Evolutionary conservation across 139 green algal genomes (phyloP), one percentile per base, ranked within the genome.

Genomic region (Chlorella sp.): DNA sequence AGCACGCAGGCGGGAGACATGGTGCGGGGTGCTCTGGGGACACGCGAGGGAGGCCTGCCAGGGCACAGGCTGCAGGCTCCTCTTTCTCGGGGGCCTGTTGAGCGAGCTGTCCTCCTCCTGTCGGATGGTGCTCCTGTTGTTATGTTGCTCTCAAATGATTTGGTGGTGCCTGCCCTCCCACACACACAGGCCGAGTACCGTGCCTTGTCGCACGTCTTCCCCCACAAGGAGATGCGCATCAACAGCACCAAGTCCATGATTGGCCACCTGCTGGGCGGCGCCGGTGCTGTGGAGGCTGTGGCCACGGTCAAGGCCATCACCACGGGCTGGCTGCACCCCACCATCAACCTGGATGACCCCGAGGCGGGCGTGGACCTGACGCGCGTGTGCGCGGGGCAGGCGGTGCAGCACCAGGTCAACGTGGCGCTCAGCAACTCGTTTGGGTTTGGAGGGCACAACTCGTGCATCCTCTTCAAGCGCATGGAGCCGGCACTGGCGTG

Each of bases 381-480:
- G 27, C 59, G 80, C 0, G 77, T 87, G 63, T 80, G 77, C 49
- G 72, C 81, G 31, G 75, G 75, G 1, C 36, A 23, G 5, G 83
- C 83, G 81, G 74, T 82, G 66, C 76, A 81, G 2, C 76, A 81
- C 70, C 30, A 69, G 2, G 77, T 85, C 24, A 77, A 80, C 35
- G 86, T 85, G 29, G 88, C 80, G 4, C 85, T 96, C n/a, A 91
- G 82, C 42, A 96, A 96, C 78, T 89, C 80, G 30, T 90, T 99
- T 67, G 95, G 95, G 20, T 99, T 99, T 77, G 95, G 95, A 2
- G 95, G 95, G 2, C 95, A 99, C 86, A 99, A 99, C 80, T 93
- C 83, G 20, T 82, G 81, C 29, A 79, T 95, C n/a, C 77, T 93
- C 3, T 97, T 98, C 81, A 70, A 35, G 36, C 35, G 27, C 27